Conservation (phyloP, 208 protist species). For the Acanthamoeba royreba region DNA sequence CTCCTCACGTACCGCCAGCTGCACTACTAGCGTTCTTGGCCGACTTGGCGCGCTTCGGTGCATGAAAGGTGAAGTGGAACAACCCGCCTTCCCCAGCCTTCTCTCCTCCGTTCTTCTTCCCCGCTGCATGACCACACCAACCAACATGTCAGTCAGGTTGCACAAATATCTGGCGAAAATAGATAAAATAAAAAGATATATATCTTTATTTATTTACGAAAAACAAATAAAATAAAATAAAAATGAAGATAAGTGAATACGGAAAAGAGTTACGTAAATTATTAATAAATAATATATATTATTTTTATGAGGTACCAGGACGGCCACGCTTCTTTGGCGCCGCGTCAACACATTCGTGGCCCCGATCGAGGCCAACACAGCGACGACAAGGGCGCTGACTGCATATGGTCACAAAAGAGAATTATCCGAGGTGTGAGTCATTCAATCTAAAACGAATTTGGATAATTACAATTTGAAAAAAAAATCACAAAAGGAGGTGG, state of each 20-base stretch:
- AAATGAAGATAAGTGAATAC: too few relatives aligned
- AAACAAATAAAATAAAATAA: background rate
- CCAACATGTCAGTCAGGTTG: too few relatives aligned
- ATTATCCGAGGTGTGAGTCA: too few relatives aligned
- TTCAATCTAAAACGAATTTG: background rate
- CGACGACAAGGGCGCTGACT: background rate
- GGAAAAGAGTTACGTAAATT: too few relatives aligned
- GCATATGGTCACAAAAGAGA: too few relatives aligned
- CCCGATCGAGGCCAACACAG: background rate
- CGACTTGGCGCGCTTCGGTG: background rate
- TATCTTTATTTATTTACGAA: background rate
- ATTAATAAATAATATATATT: background rate
- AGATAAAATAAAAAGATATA: background rate
- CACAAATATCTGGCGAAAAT: too few relatives aligned
- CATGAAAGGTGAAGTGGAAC: constrained; percentile 14
- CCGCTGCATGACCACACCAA: too few relatives aligned
- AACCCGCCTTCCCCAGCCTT: background rate
- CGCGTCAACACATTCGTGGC: background rate
- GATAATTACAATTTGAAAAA: too few relatives aligned
- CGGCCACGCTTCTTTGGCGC: background rate
- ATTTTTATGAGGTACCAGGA: background rate
- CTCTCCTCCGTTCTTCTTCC: constrained; percentile 21
- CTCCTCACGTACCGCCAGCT: background rate
- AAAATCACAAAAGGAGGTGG: background rate
- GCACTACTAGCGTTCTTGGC: background rate